A percentile compares a stretch with the other conserved stretches of the same genome.
Conservation (phyloP, 805 yeast species). For the Hanseniaspora vineae region DNA sequence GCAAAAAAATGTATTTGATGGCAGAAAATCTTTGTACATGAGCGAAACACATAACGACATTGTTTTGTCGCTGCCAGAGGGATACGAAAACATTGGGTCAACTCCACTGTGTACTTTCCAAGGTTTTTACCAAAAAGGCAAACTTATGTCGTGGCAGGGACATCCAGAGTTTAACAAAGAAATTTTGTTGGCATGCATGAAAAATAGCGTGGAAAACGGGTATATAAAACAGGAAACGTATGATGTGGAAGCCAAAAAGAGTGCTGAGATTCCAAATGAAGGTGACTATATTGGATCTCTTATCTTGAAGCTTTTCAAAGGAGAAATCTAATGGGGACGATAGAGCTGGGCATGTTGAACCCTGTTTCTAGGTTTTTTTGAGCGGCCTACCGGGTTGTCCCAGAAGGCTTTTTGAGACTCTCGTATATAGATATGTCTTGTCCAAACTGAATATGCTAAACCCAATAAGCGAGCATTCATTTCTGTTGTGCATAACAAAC, state of each 20-base stretch:
- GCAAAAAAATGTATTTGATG: slow-evolving; percentile 12
- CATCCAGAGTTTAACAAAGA: slow-evolving; percentile 67
- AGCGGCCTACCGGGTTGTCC: no score
- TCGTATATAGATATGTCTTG: no score
- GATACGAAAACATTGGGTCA: slow-evolving; percentile 35
- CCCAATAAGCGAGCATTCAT: no score
- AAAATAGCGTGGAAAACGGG: slow-evolving; percentile 9
- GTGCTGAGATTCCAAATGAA: slow-evolving; percentile 26
- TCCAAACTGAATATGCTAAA: no score
- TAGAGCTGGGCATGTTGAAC: no score
- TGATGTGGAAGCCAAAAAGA: slow-evolving; percentile 21
- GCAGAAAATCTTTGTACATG: slow-evolving; percentile 23
- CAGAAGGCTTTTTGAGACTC: no score
- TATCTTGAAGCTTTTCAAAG: slow-evolving; percentile 10
- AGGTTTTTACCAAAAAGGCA: slow-evolving; percentile 44
- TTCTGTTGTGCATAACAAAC: no score
- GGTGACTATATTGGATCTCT: slow-evolving; percentile 18
- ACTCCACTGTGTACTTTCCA: slow-evolving; percentile 48
- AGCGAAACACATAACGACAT: slow-evolving; percentile 50
- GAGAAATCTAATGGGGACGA: neutral
- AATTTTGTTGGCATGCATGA: slow-evolving; percentile 12
- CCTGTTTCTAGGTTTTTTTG: no score
- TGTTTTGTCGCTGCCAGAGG: slow-evolving; percentile 31
- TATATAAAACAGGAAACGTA: slow-evolving; percentile 12
- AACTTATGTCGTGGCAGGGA: slow-evolving; percentile 66